Conservation (phyloP, 108 stramenopile genomes). For the Nitzschia sp. region DNA sequence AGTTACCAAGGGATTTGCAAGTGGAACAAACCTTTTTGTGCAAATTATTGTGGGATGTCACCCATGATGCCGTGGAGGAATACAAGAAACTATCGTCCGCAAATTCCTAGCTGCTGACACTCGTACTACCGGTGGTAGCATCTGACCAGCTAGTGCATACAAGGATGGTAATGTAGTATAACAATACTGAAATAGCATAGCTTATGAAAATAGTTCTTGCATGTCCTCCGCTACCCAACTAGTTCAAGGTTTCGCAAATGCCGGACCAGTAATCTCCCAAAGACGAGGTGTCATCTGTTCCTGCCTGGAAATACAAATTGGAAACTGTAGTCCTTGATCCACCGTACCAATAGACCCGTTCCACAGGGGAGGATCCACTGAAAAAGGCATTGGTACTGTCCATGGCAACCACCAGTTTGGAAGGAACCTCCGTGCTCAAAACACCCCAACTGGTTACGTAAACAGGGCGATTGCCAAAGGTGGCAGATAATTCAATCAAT, state of each 20-base stretch:
- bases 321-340: neutral
- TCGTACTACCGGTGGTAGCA: too few species aligned
- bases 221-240: too few species aligned
- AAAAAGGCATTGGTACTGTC: slow-evolving; percentile 17
- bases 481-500: neutral
- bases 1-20: slow-evolving; percentile 73
- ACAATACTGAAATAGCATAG: too few species aligned
- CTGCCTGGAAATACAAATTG: slow-evolving; percentile 8
- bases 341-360: slow-evolving; percentile 31
- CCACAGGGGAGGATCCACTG: neutral
- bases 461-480: slow-evolving; percentile 16
- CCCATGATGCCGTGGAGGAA: slow-evolving; percentile 78
- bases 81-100: slow-evolving; percentile 58
- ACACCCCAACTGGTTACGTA: slow-evolving; percentile 23
- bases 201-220: too few species aligned
- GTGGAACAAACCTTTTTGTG: slow-evolving; percentile 65
- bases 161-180: too few species aligned
- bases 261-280: slow-evolving; percentile 9
- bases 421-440: slow-evolving; percentile 4
- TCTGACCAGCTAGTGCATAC: too few species aligned
- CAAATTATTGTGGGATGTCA: slow-evolving; percentile 85
- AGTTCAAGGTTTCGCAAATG: slow-evolving; percentile 1
- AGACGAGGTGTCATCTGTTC: neutral
- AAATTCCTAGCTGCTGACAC: too few species aligned
- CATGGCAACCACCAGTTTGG: slow-evolving; percentile 12